Base-by-base conservation (phyloP, 345 rosid genomes). In the Hypericum perforatum region DNA sequence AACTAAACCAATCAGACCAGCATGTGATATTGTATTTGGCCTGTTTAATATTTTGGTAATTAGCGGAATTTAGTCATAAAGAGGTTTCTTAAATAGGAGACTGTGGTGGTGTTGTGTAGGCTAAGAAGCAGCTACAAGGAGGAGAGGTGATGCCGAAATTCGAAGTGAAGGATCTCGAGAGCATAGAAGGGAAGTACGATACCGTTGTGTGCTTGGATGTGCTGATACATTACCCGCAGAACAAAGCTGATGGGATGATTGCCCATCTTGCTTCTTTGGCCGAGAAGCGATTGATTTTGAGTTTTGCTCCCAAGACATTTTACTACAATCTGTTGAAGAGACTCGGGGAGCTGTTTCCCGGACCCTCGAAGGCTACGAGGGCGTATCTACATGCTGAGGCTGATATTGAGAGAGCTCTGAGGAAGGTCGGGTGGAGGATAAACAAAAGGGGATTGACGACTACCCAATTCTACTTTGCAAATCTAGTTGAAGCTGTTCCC, bases 311-410 rank as follows among this genome's bases (percentile, higher is more conserved):
- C 0, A 92, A 85, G 76, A 92, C 96, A 0, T 74, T 92, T 57
- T 92, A 87, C 60, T 92, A 85, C 39, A 79, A 81, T 67, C 53
- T 81, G 49, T 69, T 87, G 15, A 92, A 92, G 73, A 77, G 96
- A 49, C 70, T 80, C 7, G 96, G 98, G 5, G 95, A 92, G 79
- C 74, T 92, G 75, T 88, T 87, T 67, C 98, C 95, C 0, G 96
- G 96, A 58, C 98, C 98, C 48, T 92, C 96, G 7, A 92, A 88
- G 80, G 98, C 95, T 10, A 92, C 96, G 0, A 78, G 96, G 63
- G 98, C 96, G 0, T 88, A 91, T 59, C 80, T 85, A 50, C 98
- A 88, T 8, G 62, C 98, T 0, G 98, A 92, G 68, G 96, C 86
- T 0, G 96, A 87, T 71, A 85, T 88, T 0, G 96, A 92, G 77